phyloP scores from a whole-genome alignment of 306 rosid genomes.

The Pterocarpus santalinus region DNA sequence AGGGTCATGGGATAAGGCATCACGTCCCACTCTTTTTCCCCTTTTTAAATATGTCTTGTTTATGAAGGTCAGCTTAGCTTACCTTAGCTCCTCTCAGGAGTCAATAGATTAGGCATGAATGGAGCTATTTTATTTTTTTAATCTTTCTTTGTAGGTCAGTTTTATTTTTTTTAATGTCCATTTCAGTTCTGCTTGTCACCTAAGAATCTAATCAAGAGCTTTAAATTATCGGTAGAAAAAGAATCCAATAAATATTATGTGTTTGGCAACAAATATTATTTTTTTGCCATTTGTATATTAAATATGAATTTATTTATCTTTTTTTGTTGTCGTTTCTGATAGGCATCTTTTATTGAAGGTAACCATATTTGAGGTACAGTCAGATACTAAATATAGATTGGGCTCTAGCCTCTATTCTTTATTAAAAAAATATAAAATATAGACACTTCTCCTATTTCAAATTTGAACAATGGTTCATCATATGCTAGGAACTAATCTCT shows the following conservation, averaged over 20 bases:
- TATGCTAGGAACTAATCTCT: too few relatives aligned
- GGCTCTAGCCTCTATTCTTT: too few relatives aligned
- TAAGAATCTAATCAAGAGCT: constrained; percentile 40
- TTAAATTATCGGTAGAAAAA: constrained; percentile 42
- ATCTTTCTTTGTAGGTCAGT: not conserved
- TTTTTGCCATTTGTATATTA: not conserved
- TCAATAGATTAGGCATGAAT: constrained; percentile 33
- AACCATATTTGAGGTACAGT: too few relatives aligned
- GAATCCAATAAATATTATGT: constrained; percentile 26
- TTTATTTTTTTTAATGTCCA: not conserved
- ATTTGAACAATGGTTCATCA: too few relatives aligned
- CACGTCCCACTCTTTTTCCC: constrained; percentile 16
- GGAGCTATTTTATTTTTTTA: not conserved
- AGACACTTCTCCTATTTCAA: too few relatives aligned
- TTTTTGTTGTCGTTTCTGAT: too few relatives aligned
- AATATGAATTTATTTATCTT: not conserved
- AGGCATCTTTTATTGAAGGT: too few relatives aligned
- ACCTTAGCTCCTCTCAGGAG: constrained; percentile 12
- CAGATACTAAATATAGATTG: too few relatives aligned
- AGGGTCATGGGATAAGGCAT: constrained; percentile 46
- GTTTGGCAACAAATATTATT: not conserved
- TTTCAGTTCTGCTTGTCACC: constrained; percentile 42
- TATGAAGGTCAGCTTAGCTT: constrained; percentile 33
- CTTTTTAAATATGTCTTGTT: constrained; percentile 1
- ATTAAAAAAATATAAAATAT: too few relatives aligned